Percentiles rank a stretch among this genome's conserved stretches.
phyloP scores from a whole-genome alignment of 2,329 filamentous ascomycete genomes.

The Thyridium curvatum region DNA sequence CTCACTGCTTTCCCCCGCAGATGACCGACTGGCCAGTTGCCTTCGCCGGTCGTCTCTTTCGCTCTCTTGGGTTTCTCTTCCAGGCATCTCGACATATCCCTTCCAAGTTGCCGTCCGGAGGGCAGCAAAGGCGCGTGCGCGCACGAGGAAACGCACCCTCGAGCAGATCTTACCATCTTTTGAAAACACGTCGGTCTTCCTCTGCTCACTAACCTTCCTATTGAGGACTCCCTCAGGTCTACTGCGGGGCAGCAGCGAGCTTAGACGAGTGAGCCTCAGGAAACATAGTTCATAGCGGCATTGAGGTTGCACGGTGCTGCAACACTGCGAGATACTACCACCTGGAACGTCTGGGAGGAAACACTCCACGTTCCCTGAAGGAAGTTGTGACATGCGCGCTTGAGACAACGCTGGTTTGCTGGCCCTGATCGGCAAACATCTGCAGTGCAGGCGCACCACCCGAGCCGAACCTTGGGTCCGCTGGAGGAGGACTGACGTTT shows the following conservation, averaged over 20 bases:
- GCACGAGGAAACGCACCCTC: too few species aligned
- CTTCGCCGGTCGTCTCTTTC: too few species aligned
- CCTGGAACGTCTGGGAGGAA: slow-evolving; percentile 9
- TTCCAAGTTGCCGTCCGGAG: too few species aligned
- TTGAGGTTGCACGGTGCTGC: slow-evolving; percentile 19
- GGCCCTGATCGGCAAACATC: slow-evolving; percentile 13
- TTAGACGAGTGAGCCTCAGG: slow-evolving; percentile 1
- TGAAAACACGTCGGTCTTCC: too few species aligned
- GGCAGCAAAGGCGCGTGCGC: too few species aligned
- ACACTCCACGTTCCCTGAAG: slow-evolving; percentile 14
- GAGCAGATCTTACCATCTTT: too few species aligned
- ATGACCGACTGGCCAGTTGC: too few species aligned
- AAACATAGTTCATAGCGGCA: slow-evolving; percentile 12
- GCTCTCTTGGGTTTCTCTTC: too few species aligned
- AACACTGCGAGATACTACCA: slow-evolving; percentile 15
- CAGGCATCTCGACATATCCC: too few species aligned
- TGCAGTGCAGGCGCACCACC: background rate
- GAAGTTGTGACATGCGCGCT: slow-evolving; percentile 6
- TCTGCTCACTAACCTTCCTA: too few species aligned
- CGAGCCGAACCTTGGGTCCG: too few species aligned
- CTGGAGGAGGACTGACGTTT: slow-evolving; percentile 3
- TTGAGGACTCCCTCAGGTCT: background rate
- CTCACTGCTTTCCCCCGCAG: too few species aligned
- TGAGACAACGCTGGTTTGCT: slow-evolving; percentile 10
- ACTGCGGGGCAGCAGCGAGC: slow-evolving; percentile 4